Percentiles rank a stretch among this genome's conserved stretches.
Conservation (phyloP, 768 basidiomycete species). For the Russula earlei region DNA sequence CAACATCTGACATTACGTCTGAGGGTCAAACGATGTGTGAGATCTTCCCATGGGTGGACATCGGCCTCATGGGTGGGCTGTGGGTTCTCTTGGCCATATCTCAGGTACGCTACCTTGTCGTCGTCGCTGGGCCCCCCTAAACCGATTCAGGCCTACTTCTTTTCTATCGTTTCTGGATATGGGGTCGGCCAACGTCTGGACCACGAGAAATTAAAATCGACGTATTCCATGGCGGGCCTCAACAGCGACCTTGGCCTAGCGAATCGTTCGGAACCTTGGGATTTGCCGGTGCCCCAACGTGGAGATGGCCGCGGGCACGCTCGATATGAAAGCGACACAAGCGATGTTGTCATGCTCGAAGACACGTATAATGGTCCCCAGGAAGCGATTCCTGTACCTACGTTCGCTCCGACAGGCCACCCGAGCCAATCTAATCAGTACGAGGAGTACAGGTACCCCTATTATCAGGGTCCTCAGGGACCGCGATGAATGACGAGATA, state of each 20-base stretch:
- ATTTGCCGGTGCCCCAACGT: constrained; percentile 35
- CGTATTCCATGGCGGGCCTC: constrained; percentile 50
- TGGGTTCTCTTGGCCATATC: constrained; percentile 75
- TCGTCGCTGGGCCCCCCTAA: constrained; percentile 28
- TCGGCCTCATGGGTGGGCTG: constrained; percentile 84
- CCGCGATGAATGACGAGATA: neutral
- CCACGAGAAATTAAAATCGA: constrained; percentile 68
- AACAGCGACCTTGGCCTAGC: constrained; percentile 55
- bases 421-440: neutral
- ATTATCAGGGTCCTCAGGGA: constrained; percentile 21
- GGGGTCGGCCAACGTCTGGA: constrained; percentile 65
- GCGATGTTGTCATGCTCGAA: constrained; percentile 14
- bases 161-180: constrained; percentile 50
- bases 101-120: constrained; percentile 44
- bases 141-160: constrained; percentile 38
- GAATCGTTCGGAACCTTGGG: constrained; percentile 62
- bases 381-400: neutral
- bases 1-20: constrained; percentile 28
- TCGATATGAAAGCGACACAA: constrained; percentile 12
- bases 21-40: constrained; percentile 73
- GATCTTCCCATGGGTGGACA: constrained; percentile 86
- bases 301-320: constrained; percentile 13
- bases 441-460: constrained; percentile 26
- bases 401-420: neutral
- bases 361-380: constrained; percentile 3